A percentile compares a stretch with the other conserved stretches of the same genome.
Conservation (phyloP, 1,139 yeast genomes). For the Entelexis paramagnoliae region DNA sequence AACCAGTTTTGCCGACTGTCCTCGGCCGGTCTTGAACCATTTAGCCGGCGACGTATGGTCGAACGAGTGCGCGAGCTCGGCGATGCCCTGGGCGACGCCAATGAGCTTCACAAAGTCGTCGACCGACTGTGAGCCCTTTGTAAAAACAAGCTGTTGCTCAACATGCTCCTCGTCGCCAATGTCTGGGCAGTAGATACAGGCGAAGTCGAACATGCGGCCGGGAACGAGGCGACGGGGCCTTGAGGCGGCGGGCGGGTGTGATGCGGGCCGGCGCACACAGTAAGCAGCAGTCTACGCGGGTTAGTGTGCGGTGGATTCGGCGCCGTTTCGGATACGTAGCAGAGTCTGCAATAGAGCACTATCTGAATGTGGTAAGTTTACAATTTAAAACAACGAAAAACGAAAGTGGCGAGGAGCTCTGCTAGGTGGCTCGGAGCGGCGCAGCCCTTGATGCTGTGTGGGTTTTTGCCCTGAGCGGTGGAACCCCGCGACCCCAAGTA, state of each 20-base stretch:
- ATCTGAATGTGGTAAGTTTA: too few species aligned
- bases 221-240: neutral
- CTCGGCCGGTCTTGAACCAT: constrained; percentile 16
- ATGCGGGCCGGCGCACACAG: too few species aligned
- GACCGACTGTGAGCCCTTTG: neutral
- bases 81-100: constrained; percentile 25
- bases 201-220: constrained; percentile 16
- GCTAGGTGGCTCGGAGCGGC: too few species aligned
- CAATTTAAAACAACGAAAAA: too few species aligned
- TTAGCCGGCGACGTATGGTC: constrained; percentile 17
- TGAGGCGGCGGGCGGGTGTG: too few species aligned
- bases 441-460: neutral
- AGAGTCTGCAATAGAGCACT: too few species aligned
- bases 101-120: constrained; percentile 16
- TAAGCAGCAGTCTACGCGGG: too few species aligned
- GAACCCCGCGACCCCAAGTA: too few species aligned
- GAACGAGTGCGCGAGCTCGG: constrained; percentile 23
- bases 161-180: constrained; percentile 22
- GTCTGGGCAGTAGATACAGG: constrained; percentile 23
- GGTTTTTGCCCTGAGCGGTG: too few species aligned
- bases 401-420: too few species aligned
- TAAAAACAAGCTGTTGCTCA: constrained; percentile 21
- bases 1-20: neutral
- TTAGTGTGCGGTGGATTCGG: too few species aligned
- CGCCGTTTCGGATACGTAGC: too few species aligned